These are phyloP conservation scores for Trichoderma endophyticum DNA, from an alignment of 2,329 filamentous ascomycete genomes.

Conservation along the genomic window DNA sequence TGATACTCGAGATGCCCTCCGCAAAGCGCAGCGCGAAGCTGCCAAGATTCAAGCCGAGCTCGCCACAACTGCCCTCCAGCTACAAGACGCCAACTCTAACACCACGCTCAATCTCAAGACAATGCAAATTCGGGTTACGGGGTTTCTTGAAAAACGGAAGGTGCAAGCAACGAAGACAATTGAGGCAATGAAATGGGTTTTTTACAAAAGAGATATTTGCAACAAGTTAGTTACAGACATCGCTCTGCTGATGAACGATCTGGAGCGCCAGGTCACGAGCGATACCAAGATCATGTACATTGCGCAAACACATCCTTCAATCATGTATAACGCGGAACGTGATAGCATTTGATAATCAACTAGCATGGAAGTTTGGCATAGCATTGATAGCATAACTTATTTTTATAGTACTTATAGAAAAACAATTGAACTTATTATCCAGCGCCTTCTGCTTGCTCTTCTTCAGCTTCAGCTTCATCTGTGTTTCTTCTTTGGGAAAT, in stretches of 20 bases:
- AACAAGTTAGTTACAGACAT: background rate
- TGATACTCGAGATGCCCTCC: background rate
- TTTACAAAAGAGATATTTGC: background rate
- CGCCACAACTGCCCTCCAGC: background rate
- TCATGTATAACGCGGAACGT: background rate
- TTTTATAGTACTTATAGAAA: too few species aligned
- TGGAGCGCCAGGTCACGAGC: background rate
- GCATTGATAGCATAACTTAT: background rate
- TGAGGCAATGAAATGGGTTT: background rate
- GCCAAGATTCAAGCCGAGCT: background rate
- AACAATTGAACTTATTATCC: background rate
- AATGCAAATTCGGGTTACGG: background rate
- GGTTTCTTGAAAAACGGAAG: background rate
- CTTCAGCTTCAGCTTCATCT: background rate
- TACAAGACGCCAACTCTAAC: background rate
- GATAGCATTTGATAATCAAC: background rate
- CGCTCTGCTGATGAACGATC: background rate
- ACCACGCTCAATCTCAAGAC: background rate
- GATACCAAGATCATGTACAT: background rate
- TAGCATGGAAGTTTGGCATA: background rate
- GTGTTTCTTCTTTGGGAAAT: background rate
- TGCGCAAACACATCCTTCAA: background rate
- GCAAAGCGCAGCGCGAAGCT: background rate
- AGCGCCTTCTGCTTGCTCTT: background rate
- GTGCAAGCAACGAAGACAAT: background rate